These are phyloP conservation scores for Megacollybia platyphylla DNA, from an alignment of 1,284 basidiomycete genomes.

Conservation along the genomic window DNA sequence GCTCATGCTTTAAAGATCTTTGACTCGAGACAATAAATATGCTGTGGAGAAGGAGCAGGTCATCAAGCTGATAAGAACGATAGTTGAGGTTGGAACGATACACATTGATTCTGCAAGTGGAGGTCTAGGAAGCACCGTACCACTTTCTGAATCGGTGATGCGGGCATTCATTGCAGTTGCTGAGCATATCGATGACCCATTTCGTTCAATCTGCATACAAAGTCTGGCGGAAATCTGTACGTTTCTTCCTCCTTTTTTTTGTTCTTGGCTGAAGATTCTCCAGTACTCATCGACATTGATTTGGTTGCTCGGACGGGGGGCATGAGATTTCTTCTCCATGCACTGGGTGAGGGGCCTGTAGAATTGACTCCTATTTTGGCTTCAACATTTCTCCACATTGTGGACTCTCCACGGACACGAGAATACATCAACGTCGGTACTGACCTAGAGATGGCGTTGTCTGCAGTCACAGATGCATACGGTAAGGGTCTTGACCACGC, in stretches of 20 bases:
- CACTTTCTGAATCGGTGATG: slow-evolving; percentile 68
- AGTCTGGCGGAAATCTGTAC: slow-evolving; percentile 85
- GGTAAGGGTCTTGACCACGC: slow-evolving; percentile 69
- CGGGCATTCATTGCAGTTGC: slow-evolving; percentile 87
- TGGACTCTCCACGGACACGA: slow-evolving; percentile 80
- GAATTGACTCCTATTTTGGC: slow-evolving; percentile 84
- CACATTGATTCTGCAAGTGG: slow-evolving; percentile 30
- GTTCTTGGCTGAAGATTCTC: slow-evolving; percentile 12
- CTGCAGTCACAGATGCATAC: slow-evolving; percentile 85
- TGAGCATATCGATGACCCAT: slow-evolving; percentile 86
- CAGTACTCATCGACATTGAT: slow-evolving; percentile 77
- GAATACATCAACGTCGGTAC: slow-evolving; percentile 71
- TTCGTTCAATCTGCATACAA: slow-evolving; percentile 76
- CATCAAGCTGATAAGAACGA: slow-evolving; percentile 82
- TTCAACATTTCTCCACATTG: slow-evolving; percentile 71
- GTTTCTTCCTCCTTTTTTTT: slow-evolving; percentile 13
- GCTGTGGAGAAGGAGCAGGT: slow-evolving; percentile 88
- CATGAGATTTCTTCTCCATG: slow-evolving; percentile 78
- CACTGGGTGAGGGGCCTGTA: slow-evolving; percentile 77
- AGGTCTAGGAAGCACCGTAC: slow-evolving; percentile 33
- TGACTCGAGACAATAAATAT: slow-evolving; percentile 77
- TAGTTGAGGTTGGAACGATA: slow-evolving; percentile 64
- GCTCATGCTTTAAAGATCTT: slow-evolving; percentile 37
- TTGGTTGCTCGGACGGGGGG: slow-evolving; percentile 77
- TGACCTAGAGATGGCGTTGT: slow-evolving; percentile 86